These are phyloP conservation scores for Auricularia auricula-judae DNA, from an alignment of 768 basidiomycete species.

Conservation along the genomic window DNA sequence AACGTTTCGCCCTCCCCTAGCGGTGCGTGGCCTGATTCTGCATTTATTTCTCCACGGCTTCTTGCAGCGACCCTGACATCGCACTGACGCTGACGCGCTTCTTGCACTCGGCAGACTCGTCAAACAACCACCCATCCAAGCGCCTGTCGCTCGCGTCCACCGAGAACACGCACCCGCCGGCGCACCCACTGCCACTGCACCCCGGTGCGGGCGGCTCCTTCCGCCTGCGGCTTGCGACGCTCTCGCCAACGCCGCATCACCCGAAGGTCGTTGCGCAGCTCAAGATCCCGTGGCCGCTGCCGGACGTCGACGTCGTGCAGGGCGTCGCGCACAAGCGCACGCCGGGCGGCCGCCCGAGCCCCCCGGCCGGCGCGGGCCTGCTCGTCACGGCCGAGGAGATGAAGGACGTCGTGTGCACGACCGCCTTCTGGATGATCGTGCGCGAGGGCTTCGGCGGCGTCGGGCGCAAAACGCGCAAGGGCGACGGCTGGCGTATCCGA, in stretches of 20 bases:
- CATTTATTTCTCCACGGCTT: not conserved
- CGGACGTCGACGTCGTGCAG: constrained; percentile 64
- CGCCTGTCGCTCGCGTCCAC: not conserved
- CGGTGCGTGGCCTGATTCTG: not conserved
- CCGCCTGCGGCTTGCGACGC: constrained; percentile 62
- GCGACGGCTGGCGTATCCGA: constrained; percentile 68
- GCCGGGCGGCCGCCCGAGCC: constrained; percentile 4
- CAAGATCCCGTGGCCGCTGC: constrained; percentile 82
- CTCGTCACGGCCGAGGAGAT: constrained; percentile 81
- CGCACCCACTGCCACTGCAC: constrained; percentile 6
- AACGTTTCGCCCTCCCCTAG: not conserved
- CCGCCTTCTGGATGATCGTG: constrained; percentile 84
- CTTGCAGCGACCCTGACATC: not conserved
- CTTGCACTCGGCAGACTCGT: too few species aligned
- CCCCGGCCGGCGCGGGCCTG: constrained; percentile 22
- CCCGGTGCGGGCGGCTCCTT: constrained; percentile 1
- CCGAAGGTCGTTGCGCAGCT: constrained; percentile 88
- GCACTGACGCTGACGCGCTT: not conserved
- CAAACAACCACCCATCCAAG: not conserved
- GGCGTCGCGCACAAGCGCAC: constrained; percentile 40
- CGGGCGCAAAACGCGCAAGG: constrained; percentile 66
- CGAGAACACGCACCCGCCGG: not conserved
- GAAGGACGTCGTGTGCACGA: constrained; percentile 83
- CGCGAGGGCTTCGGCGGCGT: constrained; percentile 89
- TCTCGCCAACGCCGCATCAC: constrained; percentile 90